Evolutionary conservation across 306 rosid genomes (phyloP), one percentile per base, ranked within the genome.

Genomic region (Cucumis hystrix): DNA sequence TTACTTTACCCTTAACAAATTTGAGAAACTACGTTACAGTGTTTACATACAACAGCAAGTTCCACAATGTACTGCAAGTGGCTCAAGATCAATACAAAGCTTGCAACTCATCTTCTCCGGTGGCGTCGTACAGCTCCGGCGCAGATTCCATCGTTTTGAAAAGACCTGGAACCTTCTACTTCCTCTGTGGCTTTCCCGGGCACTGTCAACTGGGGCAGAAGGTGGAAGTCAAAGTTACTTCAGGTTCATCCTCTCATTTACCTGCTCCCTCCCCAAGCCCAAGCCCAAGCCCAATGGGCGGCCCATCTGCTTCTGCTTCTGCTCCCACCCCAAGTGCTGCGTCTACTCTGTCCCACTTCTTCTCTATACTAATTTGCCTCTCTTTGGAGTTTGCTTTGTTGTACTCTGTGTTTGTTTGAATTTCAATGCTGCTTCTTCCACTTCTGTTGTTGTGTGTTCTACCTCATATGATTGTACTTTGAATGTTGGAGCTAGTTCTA

Each of bases 161-260:
- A 28, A 73, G 54, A 2, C 58, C 78, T 23, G 84, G 82, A 21
- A 64, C 75, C 77, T 75, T 59, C 65, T 87, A 75, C 76, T 82
- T 72, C 84, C 73, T 84, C 56, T 82, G 83, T 43, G 82, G 86
- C 62, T 57, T 62, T 62, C 68, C 43, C 1, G 80, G 43, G 6
- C 85, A 81, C 54, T 87, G 88, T 49, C 10, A 8, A 2, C 43
- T 49, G 9, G 83, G 85, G 4, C 84, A 80, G 30, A 87, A 79
- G 45, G 71, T 87, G 40, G 79, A 87, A 72, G 59, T 87, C 49
- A 71, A 79, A 40, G 86, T 81, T 12, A 4, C 10, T 3, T 0
- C 41, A 35, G 25, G 41, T 4, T 55, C 52, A 14, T 45, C 59
- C 57, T 52, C 57, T 17, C 8, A 2, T 0, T 3, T 21, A 20